Evolutionary conservation across 192 early-diverging fungal genomes (phyloP).

Genomic region (Gonapodya prolifera): DNA sequence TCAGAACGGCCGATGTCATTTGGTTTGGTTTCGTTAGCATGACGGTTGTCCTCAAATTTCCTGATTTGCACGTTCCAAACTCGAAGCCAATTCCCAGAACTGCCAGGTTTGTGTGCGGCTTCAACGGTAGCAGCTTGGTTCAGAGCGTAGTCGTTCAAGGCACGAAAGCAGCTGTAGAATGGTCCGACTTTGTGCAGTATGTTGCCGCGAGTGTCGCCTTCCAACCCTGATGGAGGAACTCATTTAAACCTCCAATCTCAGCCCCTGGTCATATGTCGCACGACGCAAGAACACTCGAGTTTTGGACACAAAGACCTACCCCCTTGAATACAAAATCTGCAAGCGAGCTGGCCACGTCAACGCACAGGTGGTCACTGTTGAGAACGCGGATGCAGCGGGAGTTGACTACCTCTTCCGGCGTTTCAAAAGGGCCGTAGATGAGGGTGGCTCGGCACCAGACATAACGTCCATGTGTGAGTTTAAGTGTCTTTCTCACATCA

Average conservation of each 20-base stretch:
- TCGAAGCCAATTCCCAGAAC: not conserved
- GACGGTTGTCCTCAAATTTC: not conserved
- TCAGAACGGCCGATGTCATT: not conserved
- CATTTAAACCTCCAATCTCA: not conserved
- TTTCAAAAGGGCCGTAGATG: not conserved
- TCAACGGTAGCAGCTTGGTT: not conserved
- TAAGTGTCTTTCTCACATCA: not conserved
- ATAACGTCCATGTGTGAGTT: not conserved
- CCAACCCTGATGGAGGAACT: not conserved
- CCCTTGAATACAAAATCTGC: not conserved
- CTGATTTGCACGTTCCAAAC: not conserved
- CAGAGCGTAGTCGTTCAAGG: not conserved
- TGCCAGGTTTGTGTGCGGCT: not conserved
- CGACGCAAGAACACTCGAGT: not conserved
- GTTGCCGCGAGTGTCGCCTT: not conserved
- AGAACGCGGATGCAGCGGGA: not conserved
- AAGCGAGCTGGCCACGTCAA: not conserved
- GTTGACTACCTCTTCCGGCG: not conserved
- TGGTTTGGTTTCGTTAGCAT: not conserved
- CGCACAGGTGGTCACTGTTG: not conserved
- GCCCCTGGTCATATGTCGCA: constrained; percentile 1
- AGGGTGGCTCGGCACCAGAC: not conserved
- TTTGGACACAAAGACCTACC: not conserved
- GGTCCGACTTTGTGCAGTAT: not conserved
- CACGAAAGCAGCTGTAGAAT: not conserved